Base-by-base conservation (phyloP, 495 filamentous ascomycete genomes). In the Pseudotulostoma volvatum region DNA sequence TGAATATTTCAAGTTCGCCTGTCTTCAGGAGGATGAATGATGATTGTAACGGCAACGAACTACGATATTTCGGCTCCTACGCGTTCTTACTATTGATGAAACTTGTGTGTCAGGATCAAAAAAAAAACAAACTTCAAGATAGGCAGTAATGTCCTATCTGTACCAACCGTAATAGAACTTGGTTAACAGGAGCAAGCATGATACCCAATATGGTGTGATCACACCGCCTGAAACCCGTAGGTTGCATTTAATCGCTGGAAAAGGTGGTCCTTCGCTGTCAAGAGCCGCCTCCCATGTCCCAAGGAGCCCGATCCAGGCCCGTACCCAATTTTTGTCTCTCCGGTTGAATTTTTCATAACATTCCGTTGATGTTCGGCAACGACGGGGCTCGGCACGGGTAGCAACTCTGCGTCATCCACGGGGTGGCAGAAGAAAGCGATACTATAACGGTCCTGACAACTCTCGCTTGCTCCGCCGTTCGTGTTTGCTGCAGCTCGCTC, bases 361-460 rank as follows among this genome's bases (percentile, higher is more conserved):
- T 48, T 44, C 51, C 50, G 46, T 31, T 58, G 60, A 53, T 55
- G 57, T 31, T 23, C 45, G 39, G 46, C 52, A 2, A 84, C 70
- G 15, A 68, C 38, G 38, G 58, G 49, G 48, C 88, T 90, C 15
- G 90, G 88, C 44, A 96, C 79, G 4, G 76, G 61, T 23, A 69
- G 73, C 42, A 96, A 56, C 49, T 71, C 59, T n/a, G 76, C 81
- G 1, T 64, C 54, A 47, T 85, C 71, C 14, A 77, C 58, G 9
- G 88, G 90, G 58, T 96, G 88, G 45, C 84, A 93, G 51, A 95
- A 95, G 50, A 81, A 96, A 9, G 75, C 90, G 43, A 96, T 77
- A 36, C 77, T 84, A 54, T 93, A 95, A 38, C 88, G 60, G 55
- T 94, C 84, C 42, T 71, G 71, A 2, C 66, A 63, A 4, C 61